phyloP scores from a whole-genome alignment of 2,329 filamentous ascomycete genomes.

The Plenodomus biglobosus region DNA sequence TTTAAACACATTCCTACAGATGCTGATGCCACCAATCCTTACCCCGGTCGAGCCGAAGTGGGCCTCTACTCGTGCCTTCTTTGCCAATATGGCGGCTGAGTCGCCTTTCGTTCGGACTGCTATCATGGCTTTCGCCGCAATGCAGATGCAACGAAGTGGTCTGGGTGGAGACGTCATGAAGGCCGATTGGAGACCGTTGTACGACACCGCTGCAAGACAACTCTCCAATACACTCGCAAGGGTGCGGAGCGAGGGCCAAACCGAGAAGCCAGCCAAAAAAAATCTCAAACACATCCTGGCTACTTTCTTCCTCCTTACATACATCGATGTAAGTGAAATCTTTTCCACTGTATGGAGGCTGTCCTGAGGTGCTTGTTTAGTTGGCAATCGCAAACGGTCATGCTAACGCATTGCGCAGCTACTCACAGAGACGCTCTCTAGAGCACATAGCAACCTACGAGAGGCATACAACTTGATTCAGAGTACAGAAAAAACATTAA shows the following conservation, averaged over 20 bases:
- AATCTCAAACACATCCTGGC: conserved; percentile 51
- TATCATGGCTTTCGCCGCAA: conserved; percentile 56
- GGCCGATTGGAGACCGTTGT: conserved; percentile 37
- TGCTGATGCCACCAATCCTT: conserved; percentile 56
- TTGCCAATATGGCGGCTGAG: conserved; percentile 52
- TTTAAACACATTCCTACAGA: conserved; percentile 53
- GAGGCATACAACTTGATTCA: conserved; percentile 54
- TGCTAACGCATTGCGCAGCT: too few relatives aligned
- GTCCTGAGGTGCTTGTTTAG: too few relatives aligned
- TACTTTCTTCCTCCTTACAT: conserved; percentile 57
- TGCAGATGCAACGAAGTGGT: conserved; percentile 44
- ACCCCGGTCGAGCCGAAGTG: conserved; percentile 58
- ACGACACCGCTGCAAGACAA: conserved; percentile 34
- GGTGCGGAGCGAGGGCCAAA: conserved; percentile 14
- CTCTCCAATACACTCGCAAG: conserved; percentile 23
- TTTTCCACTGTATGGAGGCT: too few relatives aligned
- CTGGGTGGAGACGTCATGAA: conserved; percentile 36
- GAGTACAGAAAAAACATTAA: conserved; percentile 20
- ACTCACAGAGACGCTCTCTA: conserved; percentile 29
- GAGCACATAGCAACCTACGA: conserved; percentile 55
- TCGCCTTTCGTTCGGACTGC: conserved; percentile 53
- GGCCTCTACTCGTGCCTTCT: conserved; percentile 53
- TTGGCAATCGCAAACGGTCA: too few relatives aligned
- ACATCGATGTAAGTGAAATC: conserved; percentile 51
- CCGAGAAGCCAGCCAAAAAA: conserved; percentile 10